phyloP scores from a whole-genome alignment of 2,329 filamentous ascomycete species.

The Dendrostoma leiphaemia region DNA sequence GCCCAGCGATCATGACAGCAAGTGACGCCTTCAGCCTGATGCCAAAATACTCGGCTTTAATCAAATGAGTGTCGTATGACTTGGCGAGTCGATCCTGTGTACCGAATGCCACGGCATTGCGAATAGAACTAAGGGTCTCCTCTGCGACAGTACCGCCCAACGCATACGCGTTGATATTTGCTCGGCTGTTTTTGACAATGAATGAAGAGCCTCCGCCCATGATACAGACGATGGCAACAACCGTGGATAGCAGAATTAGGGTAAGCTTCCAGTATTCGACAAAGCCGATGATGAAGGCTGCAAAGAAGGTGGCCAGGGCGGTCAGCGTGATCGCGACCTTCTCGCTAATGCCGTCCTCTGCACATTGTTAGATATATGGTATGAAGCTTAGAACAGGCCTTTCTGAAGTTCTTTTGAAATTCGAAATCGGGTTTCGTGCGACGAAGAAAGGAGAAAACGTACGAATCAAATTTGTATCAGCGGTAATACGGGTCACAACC shows the following conservation, averaged over 20 bases:
- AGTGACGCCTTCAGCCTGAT: conserved; percentile 71
- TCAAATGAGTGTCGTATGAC: conserved; percentile 77
- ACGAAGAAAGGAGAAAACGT: no score
- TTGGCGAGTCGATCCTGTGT: conserved; percentile 88
- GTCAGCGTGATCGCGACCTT: conserved; percentile 78
- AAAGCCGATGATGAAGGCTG: conserved; percentile 89
- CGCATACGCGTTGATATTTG: conserved; percentile 76
- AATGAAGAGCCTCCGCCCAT: conserved; percentile 74
- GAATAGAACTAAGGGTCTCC: conserved; percentile 90
- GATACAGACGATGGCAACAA: conserved; percentile 73
- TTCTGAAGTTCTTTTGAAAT: no score
- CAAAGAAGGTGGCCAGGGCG: conserved; percentile 77
- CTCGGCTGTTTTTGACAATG: conserved; percentile 78
- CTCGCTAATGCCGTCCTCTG: conserved; percentile 84
- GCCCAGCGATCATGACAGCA: conserved; percentile 74
- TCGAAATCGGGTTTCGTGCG: no score
- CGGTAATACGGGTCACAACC: conserved; percentile 90
- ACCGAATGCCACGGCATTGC: conserved; percentile 89
- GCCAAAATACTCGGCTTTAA: conserved; percentile 71
- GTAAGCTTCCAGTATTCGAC: conserved; percentile 91
- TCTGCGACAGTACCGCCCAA: conserved; percentile 85
- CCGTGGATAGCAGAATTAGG: conserved; percentile 78
- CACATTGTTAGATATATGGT: no score
- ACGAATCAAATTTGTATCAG: conserved; percentile 90
- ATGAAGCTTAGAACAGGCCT: no score